Conservation (phyloP, 768 basidiomycete genomes). For the Rossbeevera mucosa region DNA sequence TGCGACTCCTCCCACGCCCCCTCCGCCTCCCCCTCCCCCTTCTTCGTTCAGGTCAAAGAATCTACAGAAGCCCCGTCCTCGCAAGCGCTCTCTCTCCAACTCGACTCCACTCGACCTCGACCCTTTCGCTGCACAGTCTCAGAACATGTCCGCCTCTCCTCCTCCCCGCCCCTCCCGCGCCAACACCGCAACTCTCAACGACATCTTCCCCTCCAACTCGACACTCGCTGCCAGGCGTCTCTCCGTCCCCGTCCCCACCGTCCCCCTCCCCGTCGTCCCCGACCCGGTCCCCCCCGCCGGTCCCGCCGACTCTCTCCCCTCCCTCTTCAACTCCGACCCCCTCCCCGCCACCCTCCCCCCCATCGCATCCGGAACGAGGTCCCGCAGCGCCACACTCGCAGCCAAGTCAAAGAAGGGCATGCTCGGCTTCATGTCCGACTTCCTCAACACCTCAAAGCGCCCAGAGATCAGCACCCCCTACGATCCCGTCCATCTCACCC, state of each 20-base stretch:
- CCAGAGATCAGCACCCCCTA: constrained; percentile 96
- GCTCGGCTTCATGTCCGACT: constrained; percentile 60
- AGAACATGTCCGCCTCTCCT: constrained; percentile 38
- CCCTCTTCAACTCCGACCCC: constrained; percentile 15
- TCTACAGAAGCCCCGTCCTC: constrained; percentile 55
- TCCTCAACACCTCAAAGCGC: constrained; percentile 71
- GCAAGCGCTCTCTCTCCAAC: constrained; percentile 51
- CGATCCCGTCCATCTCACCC: constrained; percentile 98
- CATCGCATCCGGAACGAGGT: constrained; percentile 29
- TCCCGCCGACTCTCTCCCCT: constrained; percentile 21
- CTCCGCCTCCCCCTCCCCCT: constrained; percentile 39
- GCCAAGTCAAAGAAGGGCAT: constrained; percentile 60
- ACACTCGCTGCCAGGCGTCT: constrained; percentile 46
- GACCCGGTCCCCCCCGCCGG: constrained; percentile 23
- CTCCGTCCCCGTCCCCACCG: constrained; percentile 46
- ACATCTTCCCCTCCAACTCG: constrained; percentile 53
- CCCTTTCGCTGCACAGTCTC: constrained; percentile 45
- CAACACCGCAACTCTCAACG: constrained; percentile 77
- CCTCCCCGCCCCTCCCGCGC: constrained; percentile 80
- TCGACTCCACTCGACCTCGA: constrained; percentile 44
- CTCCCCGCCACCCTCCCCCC: neutral
- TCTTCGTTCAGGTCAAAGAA: constrained; percentile 31
- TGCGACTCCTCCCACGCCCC: no score
- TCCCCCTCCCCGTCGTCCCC: constrained; percentile 13
- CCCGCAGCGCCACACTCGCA: constrained; percentile 39